phyloP scores from a whole-genome alignment of 306 rosid genomes.

The Corylus americana region DNA sequence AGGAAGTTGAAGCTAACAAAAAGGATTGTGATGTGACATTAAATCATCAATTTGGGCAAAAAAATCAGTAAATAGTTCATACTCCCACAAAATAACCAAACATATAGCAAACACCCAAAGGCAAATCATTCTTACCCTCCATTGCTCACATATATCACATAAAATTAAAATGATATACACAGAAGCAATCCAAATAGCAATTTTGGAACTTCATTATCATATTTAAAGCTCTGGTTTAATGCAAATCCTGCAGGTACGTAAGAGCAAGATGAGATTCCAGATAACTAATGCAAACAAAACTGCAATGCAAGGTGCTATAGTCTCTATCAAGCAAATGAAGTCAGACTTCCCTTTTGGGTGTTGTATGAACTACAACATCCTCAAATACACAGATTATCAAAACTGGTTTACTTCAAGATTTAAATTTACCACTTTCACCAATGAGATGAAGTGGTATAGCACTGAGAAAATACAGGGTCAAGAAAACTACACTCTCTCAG shows the following conservation, averaged over 20 bases:
- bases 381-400: constrained; percentile 52
- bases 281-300: constrained; percentile 38
- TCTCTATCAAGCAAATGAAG: constrained; percentile 38
- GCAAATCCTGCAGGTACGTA: constrained; percentile 53
- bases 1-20: too few relatives aligned
- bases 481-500: constrained; percentile 66
- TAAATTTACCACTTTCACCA: constrained; percentile 64
- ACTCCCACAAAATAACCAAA: too few relatives aligned
- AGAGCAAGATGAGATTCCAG: constrained; percentile 50
- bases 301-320: constrained; percentile 44
- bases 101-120: too few relatives aligned
- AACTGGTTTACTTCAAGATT: constrained; percentile 65
- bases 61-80: too few relatives aligned
- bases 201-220: background rate
- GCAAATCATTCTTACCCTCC: too few relatives aligned
- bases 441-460: constrained; percentile 83
- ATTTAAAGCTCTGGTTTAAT: background rate
- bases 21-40: too few relatives aligned
- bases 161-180: background rate
- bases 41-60: too few relatives aligned
- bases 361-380: constrained; percentile 56
- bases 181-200: background rate
- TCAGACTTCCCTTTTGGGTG: constrained; percentile 64
- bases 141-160: too few relatives aligned
- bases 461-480: constrained; percentile 51